These are phyloP conservation scores for Arthrobotrys megalospora DNA, from an alignment of 2,329 filamentous ascomycete genomes.

Conservation along the genomic window DNA sequence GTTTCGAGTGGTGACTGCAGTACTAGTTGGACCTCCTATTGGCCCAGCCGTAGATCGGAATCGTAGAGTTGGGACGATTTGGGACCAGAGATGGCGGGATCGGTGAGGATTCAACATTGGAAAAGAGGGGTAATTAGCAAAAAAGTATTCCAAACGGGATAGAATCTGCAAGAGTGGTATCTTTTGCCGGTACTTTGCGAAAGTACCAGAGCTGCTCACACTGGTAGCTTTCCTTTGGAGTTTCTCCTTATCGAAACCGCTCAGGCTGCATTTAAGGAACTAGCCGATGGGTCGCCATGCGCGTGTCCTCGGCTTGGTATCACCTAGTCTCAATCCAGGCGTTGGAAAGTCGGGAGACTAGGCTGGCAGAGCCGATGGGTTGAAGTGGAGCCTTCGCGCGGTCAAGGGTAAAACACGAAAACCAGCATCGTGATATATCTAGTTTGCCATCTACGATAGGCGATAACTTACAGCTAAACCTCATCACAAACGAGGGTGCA, in stretches of 20 bases:
- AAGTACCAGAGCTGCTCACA: neutral
- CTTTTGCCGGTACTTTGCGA: constrained; percentile 7
- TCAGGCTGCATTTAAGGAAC: constrained; percentile 1
- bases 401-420: neutral
- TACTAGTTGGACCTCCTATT: constrained; percentile 23
- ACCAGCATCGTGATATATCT: neutral
- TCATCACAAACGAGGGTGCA: too few species aligned
- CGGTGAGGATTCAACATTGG: constrained; percentile 41
- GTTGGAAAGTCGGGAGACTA: neutral
- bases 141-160: constrained; percentile 17
- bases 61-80: constrained; percentile 26
- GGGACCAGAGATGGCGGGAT: constrained; percentile 24
- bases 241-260: constrained; percentile 10
- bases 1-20: constrained; percentile 11
- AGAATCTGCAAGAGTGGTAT: constrained; percentile 9
- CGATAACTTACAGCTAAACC: too few species aligned
- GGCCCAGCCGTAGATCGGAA: neutral
- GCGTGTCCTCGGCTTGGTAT: neutral
- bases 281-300: neutral
- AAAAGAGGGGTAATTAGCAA: constrained; percentile 55
- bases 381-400: constrained; percentile 2
- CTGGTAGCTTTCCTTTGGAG: neutral
- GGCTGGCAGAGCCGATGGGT: neutral
- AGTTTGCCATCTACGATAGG: neutral
- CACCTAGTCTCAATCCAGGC: constrained; percentile 11